Percentiles rank a stretch among this genome's conserved stretches.
These are phyloP conservation scores for Fraxinus ornus DNA, from an alignment of 305 asterid genomes.

Conservation along the genomic window DNA sequence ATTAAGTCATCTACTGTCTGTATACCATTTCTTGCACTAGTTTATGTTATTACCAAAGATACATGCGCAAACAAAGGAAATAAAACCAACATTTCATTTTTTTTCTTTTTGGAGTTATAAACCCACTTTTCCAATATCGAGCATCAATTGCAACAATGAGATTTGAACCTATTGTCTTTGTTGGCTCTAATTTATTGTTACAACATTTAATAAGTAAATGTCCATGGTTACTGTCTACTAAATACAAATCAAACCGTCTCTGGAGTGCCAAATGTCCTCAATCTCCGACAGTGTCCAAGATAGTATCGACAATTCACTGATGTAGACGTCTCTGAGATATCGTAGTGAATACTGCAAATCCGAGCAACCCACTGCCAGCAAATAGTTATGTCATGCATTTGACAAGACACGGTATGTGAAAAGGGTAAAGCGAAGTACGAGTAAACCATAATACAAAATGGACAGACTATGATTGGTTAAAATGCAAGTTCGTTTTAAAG, in stretches of 20 bases:
- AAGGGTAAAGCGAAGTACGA: neutral
- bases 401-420: neutral
- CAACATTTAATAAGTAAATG: neutral
- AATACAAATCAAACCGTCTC: neutral
- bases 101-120: too few species aligned
- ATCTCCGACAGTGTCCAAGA: neutral
- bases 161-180: too few species aligned
- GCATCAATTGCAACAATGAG: too few species aligned
- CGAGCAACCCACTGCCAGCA: neutral
- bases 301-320: neutral
- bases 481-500: neutral
- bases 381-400: neutral
- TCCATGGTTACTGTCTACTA: neutral
- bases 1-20: too few species aligned
- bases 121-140: too few species aligned
- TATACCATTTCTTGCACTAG: too few species aligned
- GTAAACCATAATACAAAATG: neutral
- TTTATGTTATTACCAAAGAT: too few species aligned
- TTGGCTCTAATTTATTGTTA: too few species aligned
- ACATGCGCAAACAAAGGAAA: too few species aligned
- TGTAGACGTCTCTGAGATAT: neutral
- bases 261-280: neutral
- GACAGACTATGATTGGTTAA: neutral
- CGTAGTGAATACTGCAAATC: neutral
- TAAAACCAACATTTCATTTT: too few species aligned